These are phyloP conservation scores for Cryptosporidium tyzzeri DNA, from an alignment of 169 alveolate genomes.

Conservation along the genomic window DNA sequence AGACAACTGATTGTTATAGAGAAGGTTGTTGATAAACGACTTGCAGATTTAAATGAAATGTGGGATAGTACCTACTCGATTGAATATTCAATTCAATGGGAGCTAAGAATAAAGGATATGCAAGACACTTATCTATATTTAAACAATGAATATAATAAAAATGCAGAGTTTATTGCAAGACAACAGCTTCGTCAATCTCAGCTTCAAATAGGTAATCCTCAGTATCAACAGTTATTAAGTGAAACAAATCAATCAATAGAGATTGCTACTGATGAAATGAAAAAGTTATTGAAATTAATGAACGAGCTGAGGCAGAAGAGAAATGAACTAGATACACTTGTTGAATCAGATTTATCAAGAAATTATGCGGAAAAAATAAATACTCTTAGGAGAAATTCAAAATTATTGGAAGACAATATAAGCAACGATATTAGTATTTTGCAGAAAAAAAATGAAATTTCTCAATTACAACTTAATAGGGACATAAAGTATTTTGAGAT, in stretches of 20 bases:
- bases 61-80: slow-evolving; percentile 71
- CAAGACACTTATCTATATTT: slow-evolving; percentile 58
- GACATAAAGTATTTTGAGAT: slow-evolving; percentile 69
- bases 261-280: slow-evolving; percentile 60
- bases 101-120: slow-evolving; percentile 62
- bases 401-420: slow-evolving; percentile 35
- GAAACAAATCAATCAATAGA: slow-evolving; percentile 64
- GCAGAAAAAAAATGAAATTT: slow-evolving; percentile 58
- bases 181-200: slow-evolving; percentile 73
- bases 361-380: slow-evolving; percentile 61
- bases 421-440: slow-evolving; percentile 53
- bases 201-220: slow-evolving; percentile 45
- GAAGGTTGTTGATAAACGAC: slow-evolving; percentile 42
- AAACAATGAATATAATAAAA: slow-evolving; percentile 55
- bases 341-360: slow-evolving; percentile 63
- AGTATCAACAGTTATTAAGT: slow-evolving; percentile 46
- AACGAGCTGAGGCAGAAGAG: slow-evolving; percentile 64
- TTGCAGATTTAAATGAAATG: slow-evolving; percentile 70
- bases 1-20: slow-evolving; percentile 53
- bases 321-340: slow-evolving; percentile 65
- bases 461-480: slow-evolving; percentile 40
- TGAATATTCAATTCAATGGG: slow-evolving; percentile 74
- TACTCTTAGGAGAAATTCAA: slow-evolving; percentile 50
- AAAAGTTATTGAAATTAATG: slow-evolving; percentile 49
- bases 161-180: slow-evolving; percentile 54